phyloP scores from a whole-genome alignment of 768 basidiomycete species.

The Leccinum imitatum region DNA sequence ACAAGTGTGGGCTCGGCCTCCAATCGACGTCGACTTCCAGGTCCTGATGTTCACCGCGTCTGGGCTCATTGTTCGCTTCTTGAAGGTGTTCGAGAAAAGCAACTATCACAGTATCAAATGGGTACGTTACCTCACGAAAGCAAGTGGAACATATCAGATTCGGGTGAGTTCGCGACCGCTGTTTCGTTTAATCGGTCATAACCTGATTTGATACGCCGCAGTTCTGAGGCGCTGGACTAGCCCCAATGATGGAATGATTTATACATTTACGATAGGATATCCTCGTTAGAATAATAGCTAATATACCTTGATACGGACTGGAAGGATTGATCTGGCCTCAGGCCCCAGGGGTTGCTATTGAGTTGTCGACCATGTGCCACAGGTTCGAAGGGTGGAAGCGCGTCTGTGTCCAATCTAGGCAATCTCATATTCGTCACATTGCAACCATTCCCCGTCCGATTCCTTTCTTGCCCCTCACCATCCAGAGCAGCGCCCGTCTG shows the following conservation, averaged over 20 bases:
- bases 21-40: slow-evolving; percentile 98
- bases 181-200: not conserved
- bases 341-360: too few species aligned
- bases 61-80: slow-evolving; percentile 91
- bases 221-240: slow-evolving; percentile 27
- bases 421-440: slow-evolving; percentile 16
- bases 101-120: slow-evolving; percentile 95
- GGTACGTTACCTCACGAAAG: slow-evolving; percentile 94
- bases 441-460: slow-evolving; percentile 20
- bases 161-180: slow-evolving; percentile 56
- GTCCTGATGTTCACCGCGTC: slow-evolving; percentile 99
- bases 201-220: slow-evolving; percentile 10
- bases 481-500: slow-evolving; percentile 20
- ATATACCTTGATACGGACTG: slow-evolving; percentile 21
- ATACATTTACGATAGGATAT: slow-evolving; percentile 29
- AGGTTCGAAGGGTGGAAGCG: not conserved
- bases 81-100: slow-evolving; percentile 97
- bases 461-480: slow-evolving; percentile 8
- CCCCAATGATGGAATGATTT: not conserved
- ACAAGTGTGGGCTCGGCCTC: slow-evolving; percentile 97
- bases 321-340: too few species aligned
- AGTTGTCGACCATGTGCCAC: too few species aligned
- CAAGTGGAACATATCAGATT: slow-evolving; percentile 91
- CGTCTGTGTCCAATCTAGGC: slow-evolving; percentile 26
- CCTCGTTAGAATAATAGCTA: slow-evolving; percentile 25